phyloP scores from a whole-genome alignment of 2,329 filamentous ascomycete genomes.

The Colletotrichum nymphaeae region DNA sequence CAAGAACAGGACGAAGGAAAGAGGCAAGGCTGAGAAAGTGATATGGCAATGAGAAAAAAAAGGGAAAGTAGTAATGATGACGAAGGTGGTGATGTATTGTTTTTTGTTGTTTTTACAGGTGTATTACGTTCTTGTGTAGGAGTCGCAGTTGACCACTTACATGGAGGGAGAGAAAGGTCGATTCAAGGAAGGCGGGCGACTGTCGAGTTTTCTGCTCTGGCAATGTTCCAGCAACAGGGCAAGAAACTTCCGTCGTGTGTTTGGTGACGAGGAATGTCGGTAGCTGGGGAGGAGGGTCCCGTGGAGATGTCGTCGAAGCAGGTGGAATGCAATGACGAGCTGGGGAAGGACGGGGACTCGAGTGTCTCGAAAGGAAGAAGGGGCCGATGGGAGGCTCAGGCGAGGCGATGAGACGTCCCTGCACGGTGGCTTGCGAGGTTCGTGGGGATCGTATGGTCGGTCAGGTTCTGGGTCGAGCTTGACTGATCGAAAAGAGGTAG shows the following conservation, averaged over 20 bases:
- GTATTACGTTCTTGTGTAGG: not conserved
- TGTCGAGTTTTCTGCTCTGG: constrained; percentile 35
- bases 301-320: constrained; percentile 33
- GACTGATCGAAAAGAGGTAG: not conserved
- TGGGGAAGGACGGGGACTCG: constrained; percentile 7
- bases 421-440: constrained; percentile 24
- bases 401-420: constrained; percentile 4
- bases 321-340: constrained; percentile 33
- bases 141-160: constrained; percentile 34
- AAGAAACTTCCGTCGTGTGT: constrained; percentile 27
- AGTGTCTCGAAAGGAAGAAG: constrained; percentile 15
- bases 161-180: constrained; percentile 17
- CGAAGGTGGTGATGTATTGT: not conserved
- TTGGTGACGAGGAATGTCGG: constrained; percentile 29
- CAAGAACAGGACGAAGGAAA: not conserved
- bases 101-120: not conserved
- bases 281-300: constrained; percentile 34
- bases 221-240: constrained; percentile 38
- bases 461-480: not conserved
- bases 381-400: constrained; percentile 6
- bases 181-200: constrained; percentile 17
- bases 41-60: not conserved
- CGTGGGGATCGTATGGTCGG: constrained; percentile 26
- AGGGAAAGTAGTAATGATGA: not conserved
- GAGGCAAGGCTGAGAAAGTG: not conserved